Conservation (phyloP, 2,329 filamentous ascomycete species). For the Ilyonectria robusta region DNA sequence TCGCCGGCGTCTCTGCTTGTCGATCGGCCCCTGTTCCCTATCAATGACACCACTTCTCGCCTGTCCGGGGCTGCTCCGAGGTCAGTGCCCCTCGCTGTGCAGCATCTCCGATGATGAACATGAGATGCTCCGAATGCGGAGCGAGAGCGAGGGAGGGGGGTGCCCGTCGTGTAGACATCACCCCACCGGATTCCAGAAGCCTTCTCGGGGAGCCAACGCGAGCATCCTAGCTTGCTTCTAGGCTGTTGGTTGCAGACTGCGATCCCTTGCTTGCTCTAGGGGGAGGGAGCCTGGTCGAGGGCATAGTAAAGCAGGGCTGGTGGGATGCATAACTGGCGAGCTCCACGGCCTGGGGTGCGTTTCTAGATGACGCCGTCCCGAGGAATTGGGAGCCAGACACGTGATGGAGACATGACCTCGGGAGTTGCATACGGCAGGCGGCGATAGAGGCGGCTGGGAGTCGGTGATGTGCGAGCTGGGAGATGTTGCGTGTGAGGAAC, state of each 20-base stretch:
- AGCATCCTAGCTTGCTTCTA: neutral
- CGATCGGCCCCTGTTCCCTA: slow-evolving; percentile 10
- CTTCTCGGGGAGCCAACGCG: neutral
- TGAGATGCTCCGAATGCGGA: neutral
- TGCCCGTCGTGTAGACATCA: slow-evolving; percentile 13
- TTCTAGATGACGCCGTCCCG: slow-evolving; percentile 9
- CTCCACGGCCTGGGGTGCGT: neutral
- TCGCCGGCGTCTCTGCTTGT: neutral
- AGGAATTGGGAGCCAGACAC: neutral
- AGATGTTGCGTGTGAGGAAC: neutral
- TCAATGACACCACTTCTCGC: slow-evolving; percentile 19
- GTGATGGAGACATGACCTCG: slow-evolving; percentile 2
- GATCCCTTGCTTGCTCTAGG: neutral
- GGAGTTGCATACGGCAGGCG: slow-evolving; percentile 1
- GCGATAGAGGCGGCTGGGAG: slow-evolving; percentile 3
- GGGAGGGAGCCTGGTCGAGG: neutral
- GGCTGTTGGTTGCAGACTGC: neutral
- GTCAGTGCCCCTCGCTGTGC: slow-evolving; percentile 18
- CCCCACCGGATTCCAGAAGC: slow-evolving; percentile 24
- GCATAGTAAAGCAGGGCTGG: neutral
- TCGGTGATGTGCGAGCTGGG: neutral
- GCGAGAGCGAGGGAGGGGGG: neutral
- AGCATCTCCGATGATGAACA: slow-evolving; percentile 24
- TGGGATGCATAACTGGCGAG: neutral
- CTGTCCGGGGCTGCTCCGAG: slow-evolving; percentile 2